Evolutionary conservation across 768 basidiomycete genomes (phyloP), one percentile per base, ranked within the genome.

Genomic region (Daedaleopsis nitida): DNA sequence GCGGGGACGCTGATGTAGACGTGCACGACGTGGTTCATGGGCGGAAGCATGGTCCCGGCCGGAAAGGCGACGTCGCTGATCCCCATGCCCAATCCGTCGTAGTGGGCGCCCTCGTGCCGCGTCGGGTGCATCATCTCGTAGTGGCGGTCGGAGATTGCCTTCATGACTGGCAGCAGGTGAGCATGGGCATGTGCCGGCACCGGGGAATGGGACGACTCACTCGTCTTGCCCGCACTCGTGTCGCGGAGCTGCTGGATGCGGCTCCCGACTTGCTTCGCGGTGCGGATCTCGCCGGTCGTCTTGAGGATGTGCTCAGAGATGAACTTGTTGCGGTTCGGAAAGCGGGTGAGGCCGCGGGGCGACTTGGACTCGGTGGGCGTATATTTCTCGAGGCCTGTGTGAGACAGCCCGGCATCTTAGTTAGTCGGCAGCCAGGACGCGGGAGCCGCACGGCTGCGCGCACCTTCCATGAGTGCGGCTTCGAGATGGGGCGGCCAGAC

Each of bases 401-500:
- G 58, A 54, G 27, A n/a, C n/a, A 56, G 49, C 1, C 19, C 12
- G 16, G 32, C 7, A 47, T 62, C 56, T 50, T 27, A 52, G 42
- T 38, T 43, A 55, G 59, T 52, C 23, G 45, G 21, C 19, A 43
- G 58, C 19, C n/a, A 8, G 35, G 45, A 7, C 23, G 23, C 55
- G 51, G 43, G 48, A 27, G 44, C 7, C 27, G 7, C 38, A 19
- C 19, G 52, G 53, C 56, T 50, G 47, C 13, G 23, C 75, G 45
- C 62, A 87, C 90, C 90, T 81, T 90, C 86, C 45, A 92, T 81
- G 65, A 92, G 78, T 43, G 87, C 87, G 32, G 86, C 88, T 76
- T 92, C 90, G 53, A 92, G 83, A 66, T 87, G 83, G 12, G 86
- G 88, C 55, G 90, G 90, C 90, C 90, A 91, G 21, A 92, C 89